Base-by-base conservation (phyloP, 768 basidiomycete species). In the Agaricus subrufescens region DNA sequence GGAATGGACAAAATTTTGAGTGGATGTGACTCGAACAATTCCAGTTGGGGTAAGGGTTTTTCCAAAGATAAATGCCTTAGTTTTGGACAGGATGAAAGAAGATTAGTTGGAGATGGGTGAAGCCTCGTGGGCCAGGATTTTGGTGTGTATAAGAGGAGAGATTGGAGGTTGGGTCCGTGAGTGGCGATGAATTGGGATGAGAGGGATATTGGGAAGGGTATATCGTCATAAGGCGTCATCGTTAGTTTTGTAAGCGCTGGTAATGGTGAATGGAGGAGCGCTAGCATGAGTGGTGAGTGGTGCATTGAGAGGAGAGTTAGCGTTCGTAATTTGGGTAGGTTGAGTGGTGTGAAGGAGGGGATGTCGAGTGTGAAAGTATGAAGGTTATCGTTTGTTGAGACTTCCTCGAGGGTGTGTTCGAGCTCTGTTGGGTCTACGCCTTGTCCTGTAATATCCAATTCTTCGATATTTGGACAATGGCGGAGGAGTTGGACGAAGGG, bases 11-110 rank as follows among this genome's bases (percentile, higher is more conserved):
- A 72, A 43, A 89, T 82, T 58, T 81, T 77, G 23, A 92, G 73
- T 7, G 75, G 75, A 65, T 75, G 74, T 38, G 61, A 59, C 54
- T 60, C 61, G 23, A 60, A 44, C 6, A 81, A 63, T 7, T 61
- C 52, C 47, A 86, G 73, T 1, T 64, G 59, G 1, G 90, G 89
- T 10, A 90, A 71, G 0, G 89, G 90, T 6, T 67, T 74, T 69
- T 91, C 88, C 46, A 91, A 76, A 1, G 89, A 87, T 38, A 91
- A 79, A 64, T 87, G 85, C n/a, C 73, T 75, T 6, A 91, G 73
- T 34, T 73, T 70, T 15, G 86, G 85, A 30, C 75, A 81, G 34
- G 70, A 73, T 40, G 66, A 63, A 15, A 89, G 71, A 15, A 87
- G 48, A 23, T 71, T 71, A 0, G 63, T 56, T 0, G 85, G 82